A percentile compares a stretch with the other conserved stretches of the same genome.
Conservation (phyloP, 129 eudicot genomes). For the Centrapalus pauciflorus region DNA sequence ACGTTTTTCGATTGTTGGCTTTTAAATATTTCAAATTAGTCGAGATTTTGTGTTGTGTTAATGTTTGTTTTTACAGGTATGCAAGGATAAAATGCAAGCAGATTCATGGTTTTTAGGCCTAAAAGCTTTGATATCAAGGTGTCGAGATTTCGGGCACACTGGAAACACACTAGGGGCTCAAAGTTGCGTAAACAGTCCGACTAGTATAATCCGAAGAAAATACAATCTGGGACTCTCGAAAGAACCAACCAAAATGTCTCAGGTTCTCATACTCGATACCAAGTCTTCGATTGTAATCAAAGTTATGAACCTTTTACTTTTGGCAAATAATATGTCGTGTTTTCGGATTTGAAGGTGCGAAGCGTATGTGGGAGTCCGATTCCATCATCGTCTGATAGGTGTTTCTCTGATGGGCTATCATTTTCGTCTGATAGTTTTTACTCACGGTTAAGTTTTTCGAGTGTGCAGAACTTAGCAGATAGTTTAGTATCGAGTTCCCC, state of each 20-base stretch:
- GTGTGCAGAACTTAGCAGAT: conserved; percentile 30
- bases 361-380: conserved; percentile 49
- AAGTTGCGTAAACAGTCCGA: conserved; percentile 51
- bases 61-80: conserved; percentile 29
- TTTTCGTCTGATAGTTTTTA: conserved; percentile 54
- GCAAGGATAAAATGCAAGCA: conserved; percentile 61
- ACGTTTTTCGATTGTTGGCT: background rate
- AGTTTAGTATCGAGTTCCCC: conserved; percentile 31
- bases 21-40: background rate
- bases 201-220: conserved; percentile 47
- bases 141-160: conserved; percentile 13
- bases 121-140: conserved; percentile 49
- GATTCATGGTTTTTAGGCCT: conserved; percentile 65
- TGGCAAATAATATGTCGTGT: background rate
- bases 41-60: background rate
- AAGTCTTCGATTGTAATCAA: background rate
- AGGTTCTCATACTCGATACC: conserved; percentile 22
- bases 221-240: conserved; percentile 43
- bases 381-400: conserved; percentile 42
- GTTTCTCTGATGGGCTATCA: conserved; percentile 53
- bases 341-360: conserved; percentile 39
- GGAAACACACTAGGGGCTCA: conserved; percentile 37
- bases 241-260: conserved; percentile 30
- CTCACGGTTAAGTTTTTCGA: conserved; percentile 50
- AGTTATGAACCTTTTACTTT: background rate